Base-by-base conservation (phyloP, 306 rosid genomes). In the Cucurbita maxima region DNA sequence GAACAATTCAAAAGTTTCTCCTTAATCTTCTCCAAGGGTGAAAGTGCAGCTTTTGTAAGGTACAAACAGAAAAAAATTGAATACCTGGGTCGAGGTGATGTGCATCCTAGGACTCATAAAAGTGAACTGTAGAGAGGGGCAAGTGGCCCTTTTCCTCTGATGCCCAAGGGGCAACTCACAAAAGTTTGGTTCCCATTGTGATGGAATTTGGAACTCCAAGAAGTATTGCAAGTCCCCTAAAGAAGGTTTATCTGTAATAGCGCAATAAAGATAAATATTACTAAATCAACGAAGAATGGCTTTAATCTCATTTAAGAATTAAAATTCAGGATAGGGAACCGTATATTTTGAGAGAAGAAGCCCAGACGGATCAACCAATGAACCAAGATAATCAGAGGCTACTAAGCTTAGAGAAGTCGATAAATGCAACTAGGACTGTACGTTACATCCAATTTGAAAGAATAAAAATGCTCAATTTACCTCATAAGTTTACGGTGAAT, bases 121-220 rank as follows among this genome's bases (percentile, higher is more conserved):
- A 84, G 83, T 78, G 84, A 90, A 89, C 82, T 87, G 97, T 68
- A 90, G 80, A 75, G 90, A 71, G 77, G 90, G 87, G 79, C 94
- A 87, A 58, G 85, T 71, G 14, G 84, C 73, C 82, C 78, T 85
- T 80, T 57, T 94, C 74, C 76, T 72, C 72, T 85, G 96, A 86
- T 87, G 97, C 78, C 97, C 81, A 58, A 94, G 96, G 62, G 98
- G 97, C 64, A 94, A 86, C 81, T 94, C 97, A 13, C 96, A 85
- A 78, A 90, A 94, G 90, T 90, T 88, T 61, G 98, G 98, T 13
- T 92, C 98, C 98, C 98, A 94, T 82, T 94, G 98, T 84, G 89
- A 85, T 25, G 98, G 97, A 86, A 94, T 87, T 88, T 94, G 98
- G 78, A 90, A 94, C 89, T 94, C 98, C 85, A 94, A 85, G 83